Evolutionary conservation across 2,329 filamentous ascomycete species (phyloP), one percentile per base, ranked within the genome.

Genomic region (Pseudogymnoascus sp.): DNA sequence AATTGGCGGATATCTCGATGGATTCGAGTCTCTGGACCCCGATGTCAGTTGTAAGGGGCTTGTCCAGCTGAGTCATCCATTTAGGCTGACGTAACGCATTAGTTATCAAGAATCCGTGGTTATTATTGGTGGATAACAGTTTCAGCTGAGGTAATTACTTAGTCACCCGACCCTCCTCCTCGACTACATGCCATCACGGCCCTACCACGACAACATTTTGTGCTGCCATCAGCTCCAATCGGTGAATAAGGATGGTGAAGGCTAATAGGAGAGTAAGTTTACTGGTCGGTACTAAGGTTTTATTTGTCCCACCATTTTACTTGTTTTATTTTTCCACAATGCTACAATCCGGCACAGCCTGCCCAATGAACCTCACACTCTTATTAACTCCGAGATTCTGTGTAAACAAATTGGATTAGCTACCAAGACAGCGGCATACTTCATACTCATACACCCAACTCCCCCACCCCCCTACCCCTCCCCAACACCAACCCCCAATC

Each of bases 91-190:
- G 3, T 57, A 57, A 57, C 2, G n/a, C n/a, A 33, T 57, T 57
- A 57, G 26, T 57, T 57, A 57, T 57, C 50, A 33, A 8, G 1
- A 33, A 33, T 57, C 4, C n/a, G 2, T 1, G n/a, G 3, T 19
- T 57, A 0, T 5, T 23, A 57, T 57, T 57, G 50, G 50, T 19
- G 5, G n/a, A 15, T 13, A 4, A 2, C 9, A 5, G n/a, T 57
- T 57, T 57, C 50, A 57, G 50, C 50, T 57, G 50, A 57, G 50
- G 50, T 57, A 57, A 57, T 57, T 57, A 19, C 50, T 57, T 57
- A 57, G 50, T 33, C 50, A 57, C 50, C 50, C 50, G n/a, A 57
- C 50, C n/a, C 50, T 33, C 50, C 50, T 57, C 28, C n/a, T 33
- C 50, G 10, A 57, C 50, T 31, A 57, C 50, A 57, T 57, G 26